phyloP scores from a whole-genome alignment of 139 green algal species.

The Micractinium sp. region DNA sequence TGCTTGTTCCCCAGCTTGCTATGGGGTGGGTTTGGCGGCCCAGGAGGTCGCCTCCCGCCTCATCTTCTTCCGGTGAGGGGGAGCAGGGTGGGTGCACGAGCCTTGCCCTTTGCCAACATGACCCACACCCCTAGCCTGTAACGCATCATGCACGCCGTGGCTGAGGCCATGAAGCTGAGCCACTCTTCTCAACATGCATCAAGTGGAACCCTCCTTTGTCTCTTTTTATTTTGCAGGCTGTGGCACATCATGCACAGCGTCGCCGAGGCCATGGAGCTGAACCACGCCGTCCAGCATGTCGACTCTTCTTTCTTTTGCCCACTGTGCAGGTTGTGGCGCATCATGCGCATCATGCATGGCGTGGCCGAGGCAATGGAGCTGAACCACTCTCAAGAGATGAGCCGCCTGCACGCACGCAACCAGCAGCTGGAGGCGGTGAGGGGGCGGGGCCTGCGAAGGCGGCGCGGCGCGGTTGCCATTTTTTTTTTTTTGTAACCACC shows the following conservation, averaged over 20 bases:
- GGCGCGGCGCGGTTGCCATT: too few species aligned
- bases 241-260: too few species aligned
- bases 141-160: too few species aligned
- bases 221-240: too few species aligned
- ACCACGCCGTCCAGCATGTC: too few species aligned
- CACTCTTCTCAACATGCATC: too few species aligned
- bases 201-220: too few species aligned
- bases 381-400: constrained; percentile 17
- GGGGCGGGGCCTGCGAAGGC: too few species aligned
- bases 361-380: constrained; percentile 29
- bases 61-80: constrained; percentile 17
- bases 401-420: background rate
- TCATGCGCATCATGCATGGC: constrained; percentile 32
- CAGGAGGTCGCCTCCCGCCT: background rate
- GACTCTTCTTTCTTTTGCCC: too few species aligned
- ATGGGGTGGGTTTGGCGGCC: background rate
- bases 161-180: constrained; percentile 9
- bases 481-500: too few species aligned
- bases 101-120: background rate
- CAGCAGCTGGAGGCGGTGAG: constrained; percentile 14
- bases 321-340: too few species aligned
- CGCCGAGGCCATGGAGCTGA: too few species aligned
- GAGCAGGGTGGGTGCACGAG: background rate
- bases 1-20: background rate
- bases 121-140: background rate